A percentile compares a stretch with the other conserved stretches of the same genome.
phyloP scores from a whole-genome alignment of 2,329 filamentous ascomycete genomes.

The Ceratocystiopsis brevicomis region DNA sequence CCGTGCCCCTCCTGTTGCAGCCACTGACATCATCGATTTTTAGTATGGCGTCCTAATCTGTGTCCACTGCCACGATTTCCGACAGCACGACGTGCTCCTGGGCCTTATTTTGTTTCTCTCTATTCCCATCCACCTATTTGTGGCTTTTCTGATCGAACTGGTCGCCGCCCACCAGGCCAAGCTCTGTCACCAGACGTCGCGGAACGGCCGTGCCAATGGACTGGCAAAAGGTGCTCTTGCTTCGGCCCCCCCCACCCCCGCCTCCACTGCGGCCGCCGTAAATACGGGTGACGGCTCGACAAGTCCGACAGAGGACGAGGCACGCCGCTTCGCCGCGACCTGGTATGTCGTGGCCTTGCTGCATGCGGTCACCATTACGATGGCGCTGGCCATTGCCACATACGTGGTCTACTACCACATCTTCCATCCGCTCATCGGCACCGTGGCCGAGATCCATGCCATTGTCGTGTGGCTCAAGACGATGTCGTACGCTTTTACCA shows the following conservation, averaged over 20 bases:
- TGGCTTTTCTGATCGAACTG: slow-evolving; percentile 78
- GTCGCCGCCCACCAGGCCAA: slow-evolving; percentile 65
- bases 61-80: slow-evolving; percentile 74
- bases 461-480: slow-evolving; percentile 94
- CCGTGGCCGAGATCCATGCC: slow-evolving; percentile 74
- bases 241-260: slow-evolving; percentile 17
- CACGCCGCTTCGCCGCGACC: slow-evolving; percentile 48
- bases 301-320: slow-evolving; percentile 39
- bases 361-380: slow-evolving; percentile 66
- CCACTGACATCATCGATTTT: no score
- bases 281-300: slow-evolving; percentile 20
- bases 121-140: slow-evolving; percentile 76
- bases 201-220: neutral
- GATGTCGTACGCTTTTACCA: slow-evolving; percentile 89
- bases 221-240: neutral
- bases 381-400: slow-evolving; percentile 65
- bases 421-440: slow-evolving; percentile 84
- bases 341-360: slow-evolving; percentile 68
- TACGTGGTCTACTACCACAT: slow-evolving; percentile 79
- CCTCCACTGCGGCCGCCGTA: slow-evolving; percentile 7
- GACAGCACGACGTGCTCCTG: slow-evolving; percentile 54
- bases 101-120: slow-evolving; percentile 66
- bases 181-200: slow-evolving; percentile 36
- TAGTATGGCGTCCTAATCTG: slow-evolving; percentile 92
- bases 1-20: no score